Conservation (phyloP, 306 rosid species). For the Cucumis cinereus region DNA sequence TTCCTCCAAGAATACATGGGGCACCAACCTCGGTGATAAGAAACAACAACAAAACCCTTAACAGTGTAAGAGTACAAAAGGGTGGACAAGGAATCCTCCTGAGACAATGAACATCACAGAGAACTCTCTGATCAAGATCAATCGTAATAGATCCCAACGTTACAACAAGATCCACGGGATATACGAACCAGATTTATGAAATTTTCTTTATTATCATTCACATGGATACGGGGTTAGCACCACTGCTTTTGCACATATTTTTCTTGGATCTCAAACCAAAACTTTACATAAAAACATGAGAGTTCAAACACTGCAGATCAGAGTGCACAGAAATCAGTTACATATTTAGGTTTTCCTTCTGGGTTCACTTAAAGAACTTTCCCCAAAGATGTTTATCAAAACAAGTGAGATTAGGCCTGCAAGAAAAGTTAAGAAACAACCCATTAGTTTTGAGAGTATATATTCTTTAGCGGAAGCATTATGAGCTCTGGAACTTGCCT, state of each 20-base stretch:
- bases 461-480: neutral
- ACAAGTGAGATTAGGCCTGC: slow-evolving; percentile 1
- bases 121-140: neutral
- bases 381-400: neutral
- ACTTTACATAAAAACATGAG: neutral
- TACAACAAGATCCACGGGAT: neutral
- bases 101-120: neutral
- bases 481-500: slow-evolving; percentile 13
- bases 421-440: neutral
- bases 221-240: no score
- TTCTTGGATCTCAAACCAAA: neutral
- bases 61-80: neutral
- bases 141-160: neutral
- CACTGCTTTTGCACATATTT: neutral
- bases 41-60: neutral
- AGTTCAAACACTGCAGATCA: neutral
- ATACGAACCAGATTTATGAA: neutral
- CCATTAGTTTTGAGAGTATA: neutral
- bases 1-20: neutral
- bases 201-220: neutral
- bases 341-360: neutral
- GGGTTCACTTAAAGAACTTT: neutral
- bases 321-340: neutral
- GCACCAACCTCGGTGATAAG: neutral
- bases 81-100: neutral